phyloP scores from a whole-genome alignment of 257 asterid genomes.

The Henckelia pumila region DNA sequence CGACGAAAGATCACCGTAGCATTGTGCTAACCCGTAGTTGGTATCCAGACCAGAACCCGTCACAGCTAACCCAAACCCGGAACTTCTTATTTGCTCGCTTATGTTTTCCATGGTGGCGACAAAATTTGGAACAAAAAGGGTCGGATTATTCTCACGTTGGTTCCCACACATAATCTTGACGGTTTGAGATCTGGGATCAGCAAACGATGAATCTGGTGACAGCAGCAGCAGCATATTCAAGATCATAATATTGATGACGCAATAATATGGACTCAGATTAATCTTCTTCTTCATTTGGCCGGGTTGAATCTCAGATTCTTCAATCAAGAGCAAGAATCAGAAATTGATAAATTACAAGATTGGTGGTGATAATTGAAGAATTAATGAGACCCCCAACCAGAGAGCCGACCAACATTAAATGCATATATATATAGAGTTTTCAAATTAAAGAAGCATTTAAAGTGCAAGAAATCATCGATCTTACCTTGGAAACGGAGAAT shows the following conservation, averaged over 20 bases:
- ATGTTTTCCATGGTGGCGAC: slow-evolving; percentile 67
- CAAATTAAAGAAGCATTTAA: neutral
- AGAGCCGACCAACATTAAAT: slow-evolving; percentile 28
- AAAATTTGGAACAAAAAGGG: slow-evolving; percentile 54
- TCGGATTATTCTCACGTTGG: slow-evolving; percentile 49
- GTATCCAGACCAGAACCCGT: slow-evolving; percentile 57
- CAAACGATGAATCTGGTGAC: slow-evolving; percentile 35
- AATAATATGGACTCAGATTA: too few species aligned
- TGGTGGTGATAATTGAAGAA: neutral
- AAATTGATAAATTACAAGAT: neutral
- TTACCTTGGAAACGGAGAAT: too few species aligned
- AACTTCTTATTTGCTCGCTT: slow-evolving; percentile 51
- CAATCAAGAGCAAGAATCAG: too few species aligned
- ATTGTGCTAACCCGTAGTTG: slow-evolving; percentile 60
- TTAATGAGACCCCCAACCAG: slow-evolving; percentile 22
- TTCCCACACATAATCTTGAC: slow-evolving; percentile 46
- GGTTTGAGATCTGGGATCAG: slow-evolving; percentile 61
- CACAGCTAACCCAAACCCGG: slow-evolving; percentile 51
- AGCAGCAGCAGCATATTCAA: slow-evolving; percentile 34
- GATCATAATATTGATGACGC: slow-evolving; percentile 16
- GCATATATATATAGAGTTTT: neutral
- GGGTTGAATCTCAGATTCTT: too few species aligned
- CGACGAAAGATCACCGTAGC: slow-evolving; percentile 82
- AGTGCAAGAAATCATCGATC: too few species aligned
- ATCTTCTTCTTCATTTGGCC: too few species aligned